Percentiles rank a stretch among this genome's conserved stretches.
Conservation (phyloP, 306 rosid species). For the Vicia sativa region DNA sequence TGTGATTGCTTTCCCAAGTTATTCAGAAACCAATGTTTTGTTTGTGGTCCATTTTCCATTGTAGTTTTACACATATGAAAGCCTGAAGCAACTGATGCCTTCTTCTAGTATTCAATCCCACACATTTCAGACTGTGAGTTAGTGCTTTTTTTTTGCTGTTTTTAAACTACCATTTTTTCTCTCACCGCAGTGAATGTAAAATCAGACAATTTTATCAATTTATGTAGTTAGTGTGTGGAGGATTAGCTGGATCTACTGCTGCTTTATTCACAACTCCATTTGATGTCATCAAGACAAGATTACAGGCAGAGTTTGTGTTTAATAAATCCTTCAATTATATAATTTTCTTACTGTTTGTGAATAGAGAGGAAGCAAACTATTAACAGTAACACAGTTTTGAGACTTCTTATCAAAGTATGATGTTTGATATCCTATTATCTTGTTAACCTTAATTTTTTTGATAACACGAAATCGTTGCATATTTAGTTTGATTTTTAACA, state of each 20-base stretch:
- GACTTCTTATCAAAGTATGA: constrained; percentile 7
- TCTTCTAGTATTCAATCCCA: constrained; percentile 50
- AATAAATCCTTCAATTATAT: constrained; percentile 10
- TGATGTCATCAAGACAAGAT: constrained; percentile 94
- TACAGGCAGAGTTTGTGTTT: constrained; percentile 75
- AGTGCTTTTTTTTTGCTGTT: constrained; percentile 39
- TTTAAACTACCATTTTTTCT: constrained; percentile 18
- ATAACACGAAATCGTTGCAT: no score
- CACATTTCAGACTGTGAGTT: constrained; percentile 74
- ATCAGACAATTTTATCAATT: constrained; percentile 36
- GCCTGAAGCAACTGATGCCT: constrained; percentile 72
- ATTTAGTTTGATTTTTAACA: no score
- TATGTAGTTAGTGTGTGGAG: constrained; percentile 89
- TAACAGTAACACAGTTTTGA: constrained; percentile 8
- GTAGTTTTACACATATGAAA: constrained; percentile 94
- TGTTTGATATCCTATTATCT: constrained; percentile 17
- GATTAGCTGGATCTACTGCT: constrained; percentile 95
- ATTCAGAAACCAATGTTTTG: constrained; percentile 21
- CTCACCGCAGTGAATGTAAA: constrained; percentile 12
- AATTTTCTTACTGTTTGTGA: constrained; percentile 13
- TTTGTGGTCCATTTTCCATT: constrained; percentile 38
- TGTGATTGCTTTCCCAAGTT: constrained; percentile 24
- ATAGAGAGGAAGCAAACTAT: background rate
- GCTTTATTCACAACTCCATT: constrained; percentile 94
- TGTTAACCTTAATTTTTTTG: constrained; percentile 15